Base-by-base conservation (phyloP, 2,329 filamentous ascomycete genomes). In the Amphichorda felina region DNA sequence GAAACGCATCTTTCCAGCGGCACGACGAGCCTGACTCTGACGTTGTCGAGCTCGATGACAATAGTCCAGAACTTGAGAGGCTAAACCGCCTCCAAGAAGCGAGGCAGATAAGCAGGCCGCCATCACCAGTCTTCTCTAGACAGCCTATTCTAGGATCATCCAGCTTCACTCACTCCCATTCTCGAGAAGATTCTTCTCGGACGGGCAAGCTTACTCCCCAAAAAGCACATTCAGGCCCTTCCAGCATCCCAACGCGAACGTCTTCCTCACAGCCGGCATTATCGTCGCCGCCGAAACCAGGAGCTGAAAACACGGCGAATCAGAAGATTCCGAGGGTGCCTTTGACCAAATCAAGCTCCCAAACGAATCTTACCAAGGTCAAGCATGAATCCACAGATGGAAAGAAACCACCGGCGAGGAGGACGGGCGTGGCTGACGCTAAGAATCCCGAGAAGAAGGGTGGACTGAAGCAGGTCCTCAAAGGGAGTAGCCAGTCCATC, bases 381-480 rank as follows among this genome's bases (percentile, higher is more conserved):
- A 34, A 53, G 36, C 2, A 60, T 56, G 33, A 60, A 56, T 51
- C 16, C n/a, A 7, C 4, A 34, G 3, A 33, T 33, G 4, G 42
- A 36, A 37, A 57, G 40, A 45, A 49, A 40, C 38, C 45, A 30
- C 3, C 28, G 30, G 3, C 28, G 14, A 28, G 42, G 29, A 15
- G 44, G 32, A 2, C 37, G 15, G 33, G 14, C 34, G 33, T 19
- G 28, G 32, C 35, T 8, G 30, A 36, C 9, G 36, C 39, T 3
- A 56, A 50, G 18, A 18, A 43, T 1, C 34, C 39, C 8, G 68
- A 71, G 32, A 72, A 66, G 45, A 70, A 56, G 40, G 47, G 52
- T 1, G 54, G 64, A 1, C 50, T 75, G 29, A 64, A 68, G 25
- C 64, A 66, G 36, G 71, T 61, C 4, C 50, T 77, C n/a, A 69